phyloP scores from a whole-genome alignment of 2,329 filamentous ascomycete genomes.

The Alternaria brassicicola region DNA sequence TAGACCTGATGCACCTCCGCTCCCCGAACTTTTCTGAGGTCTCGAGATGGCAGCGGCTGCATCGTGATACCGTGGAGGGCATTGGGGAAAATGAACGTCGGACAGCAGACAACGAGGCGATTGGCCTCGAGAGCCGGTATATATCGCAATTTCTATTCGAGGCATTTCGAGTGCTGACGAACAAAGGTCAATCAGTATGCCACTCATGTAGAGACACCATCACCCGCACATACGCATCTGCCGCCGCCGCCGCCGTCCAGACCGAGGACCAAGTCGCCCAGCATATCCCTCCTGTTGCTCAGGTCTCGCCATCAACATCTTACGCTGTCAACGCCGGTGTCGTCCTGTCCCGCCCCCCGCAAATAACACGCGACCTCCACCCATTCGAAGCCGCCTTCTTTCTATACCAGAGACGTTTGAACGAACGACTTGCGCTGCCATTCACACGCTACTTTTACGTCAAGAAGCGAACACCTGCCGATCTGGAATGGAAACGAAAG shows the following conservation, averaged over 20 bases:
- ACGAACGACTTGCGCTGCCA: constrained; percentile 85
- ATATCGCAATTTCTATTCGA: not conserved
- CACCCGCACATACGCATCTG: constrained; percentile 44
- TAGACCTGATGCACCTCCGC: constrained; percentile 40
- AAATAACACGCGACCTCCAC: constrained; percentile 82
- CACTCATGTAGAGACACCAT: constrained; percentile 53
- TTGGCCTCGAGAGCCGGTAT: constrained; percentile 51
- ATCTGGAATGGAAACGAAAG: constrained; percentile 90
- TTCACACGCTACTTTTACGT: constrained; percentile 95
- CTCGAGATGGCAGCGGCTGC: constrained; percentile 15
- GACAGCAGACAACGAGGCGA: constrained; percentile 53
- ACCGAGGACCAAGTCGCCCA: constrained; percentile 37
- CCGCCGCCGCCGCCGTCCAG: constrained; percentile 47
- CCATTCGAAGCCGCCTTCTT: constrained; percentile 92
- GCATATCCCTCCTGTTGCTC: constrained; percentile 44
- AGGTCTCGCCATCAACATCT: constrained; percentile 51
- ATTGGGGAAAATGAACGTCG: constrained; percentile 49
- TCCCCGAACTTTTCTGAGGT: constrained; percentile 38
- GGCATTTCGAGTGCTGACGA: constrained; percentile 30
- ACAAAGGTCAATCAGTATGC: constrained; percentile 52
- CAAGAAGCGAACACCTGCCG: constrained; percentile 83
- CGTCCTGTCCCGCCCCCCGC: constrained; percentile 84
- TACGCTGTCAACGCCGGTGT: constrained; percentile 66
- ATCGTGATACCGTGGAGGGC: constrained; percentile 12
- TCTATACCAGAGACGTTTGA: constrained; percentile 96